Conservation (phyloP, 345 rosid species). For the Euclidium syriacum region DNA sequence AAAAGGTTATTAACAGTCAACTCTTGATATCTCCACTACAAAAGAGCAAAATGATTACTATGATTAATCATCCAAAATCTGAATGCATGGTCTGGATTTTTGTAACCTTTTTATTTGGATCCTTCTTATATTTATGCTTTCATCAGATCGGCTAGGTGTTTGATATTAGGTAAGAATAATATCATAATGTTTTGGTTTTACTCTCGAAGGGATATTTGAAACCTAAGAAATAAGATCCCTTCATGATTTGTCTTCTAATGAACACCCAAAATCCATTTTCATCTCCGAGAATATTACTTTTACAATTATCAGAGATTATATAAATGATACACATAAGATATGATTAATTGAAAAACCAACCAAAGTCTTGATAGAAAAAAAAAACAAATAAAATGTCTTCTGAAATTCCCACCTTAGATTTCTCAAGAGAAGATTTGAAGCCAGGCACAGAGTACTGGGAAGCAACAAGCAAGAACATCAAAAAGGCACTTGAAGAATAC, state of each 20-base stretch:
- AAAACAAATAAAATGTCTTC: constrained; percentile 1
- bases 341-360: not conserved
- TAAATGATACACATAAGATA: not conserved
- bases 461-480: constrained; percentile 20
- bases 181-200: constrained; percentile 6
- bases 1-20: too few species aligned
- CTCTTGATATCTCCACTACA: too few species aligned
- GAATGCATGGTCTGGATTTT: too few species aligned
- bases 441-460: constrained; percentile 25
- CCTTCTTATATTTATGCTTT: too few species aligned
- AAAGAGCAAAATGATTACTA: too few species aligned
- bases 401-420: constrained; percentile 17
- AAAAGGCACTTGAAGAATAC: constrained; percentile 20
- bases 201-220: constrained; percentile 16
- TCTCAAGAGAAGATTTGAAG: constrained; percentile 31
- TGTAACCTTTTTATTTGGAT: too few species aligned
- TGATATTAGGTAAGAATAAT: too few species aligned
- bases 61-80: too few species aligned
- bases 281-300: constrained; percentile 7
- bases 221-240: constrained; percentile 9
- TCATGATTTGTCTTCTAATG: constrained; percentile 23
- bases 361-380: not conserved
- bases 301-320: not conserved
- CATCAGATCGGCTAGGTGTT: too few species aligned
- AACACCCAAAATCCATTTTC: constrained; percentile 3